Base-by-base conservation (phyloP, 2,329 filamentous ascomycete genomes). In the Penicillium glabrum region DNA sequence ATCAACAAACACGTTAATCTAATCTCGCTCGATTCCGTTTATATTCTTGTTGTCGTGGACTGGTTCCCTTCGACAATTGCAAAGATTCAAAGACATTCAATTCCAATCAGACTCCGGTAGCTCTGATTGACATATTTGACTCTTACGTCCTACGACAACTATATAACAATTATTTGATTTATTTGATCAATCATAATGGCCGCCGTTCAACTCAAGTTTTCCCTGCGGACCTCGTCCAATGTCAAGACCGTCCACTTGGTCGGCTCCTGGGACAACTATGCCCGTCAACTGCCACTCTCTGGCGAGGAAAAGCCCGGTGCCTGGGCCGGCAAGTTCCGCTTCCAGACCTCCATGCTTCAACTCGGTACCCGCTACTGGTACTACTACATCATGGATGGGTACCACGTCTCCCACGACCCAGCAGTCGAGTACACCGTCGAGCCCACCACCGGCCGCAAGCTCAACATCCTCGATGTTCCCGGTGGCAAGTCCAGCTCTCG, bases 351-450 rank as follows among this genome's bases (percentile, higher is more conserved):
- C 61, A 93, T 91, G 59, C 85, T 98, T 69, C 88, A 93, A 82
- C 83, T 91, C 69, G 92, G 93, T 75, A 87, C 91, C 75, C 89
- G 93, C 75, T 98, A 98, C 87, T 99, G 95, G 95, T 99, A 98
- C 88, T 99, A 99, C 87, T 99, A 97, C 85, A 97, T 98, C 87
- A 95, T 98, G 77, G 95, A 99, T 77, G 95, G 95, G 69, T 97
- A 97, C 86, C 93, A 97, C 78, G 89, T 96, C 76, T 93, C 93
- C 61, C 93, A 98, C 84, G 95, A 98, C 81, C 93, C 93, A 67
- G 90, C 90, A 76, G 88, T 92, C 75, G 83, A 89, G 71, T 93
- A 89, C 73, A 96, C 90, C 73, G 89, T 90, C 66, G 95, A 99
- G 83, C 93, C 93, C 74, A 98, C 93, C 76, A 98, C 95, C 56